These are phyloP conservation scores for Nepenthes alata DNA, from an alignment of 179 eudicot species.

Conservation along the genomic window DNA sequence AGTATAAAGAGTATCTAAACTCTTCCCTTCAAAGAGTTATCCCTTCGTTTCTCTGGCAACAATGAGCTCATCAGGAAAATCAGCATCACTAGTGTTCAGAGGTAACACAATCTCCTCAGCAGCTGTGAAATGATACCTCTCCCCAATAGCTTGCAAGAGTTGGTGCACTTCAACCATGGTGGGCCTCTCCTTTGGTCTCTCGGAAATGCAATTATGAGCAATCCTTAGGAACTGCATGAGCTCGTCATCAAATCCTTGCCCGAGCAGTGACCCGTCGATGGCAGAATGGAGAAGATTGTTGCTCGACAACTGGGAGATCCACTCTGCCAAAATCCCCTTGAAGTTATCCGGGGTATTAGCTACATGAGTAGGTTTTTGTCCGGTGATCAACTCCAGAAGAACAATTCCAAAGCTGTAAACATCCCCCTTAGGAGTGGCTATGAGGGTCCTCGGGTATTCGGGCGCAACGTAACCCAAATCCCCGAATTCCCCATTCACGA, in stretches of 20 bases:
- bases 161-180: conserved; percentile 79
- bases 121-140: conserved; percentile 57
- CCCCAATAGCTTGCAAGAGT: conserved; percentile 62
- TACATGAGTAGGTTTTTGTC: conserved; percentile 53
- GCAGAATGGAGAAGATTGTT: conserved; percentile 35
- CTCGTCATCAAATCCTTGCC: conserved; percentile 45
- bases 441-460: conserved; percentile 58
- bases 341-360: conserved; percentile 52
- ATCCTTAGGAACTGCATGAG: conserved; percentile 57
- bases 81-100: conserved; percentile 19
- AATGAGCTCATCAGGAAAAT: conserved; percentile 36
- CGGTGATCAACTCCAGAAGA: conserved; percentile 66
- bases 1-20: neutral
- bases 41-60: conserved; percentile 27
- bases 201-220: conserved; percentile 56
- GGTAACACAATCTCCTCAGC: conserved; percentile 56
- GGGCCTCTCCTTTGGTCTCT: conserved; percentile 64
- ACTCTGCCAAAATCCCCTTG: conserved; percentile 70
- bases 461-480: conserved; percentile 90
- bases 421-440: conserved; percentile 85
- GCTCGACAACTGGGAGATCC: conserved; percentile 38
- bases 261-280: conserved; percentile 35
- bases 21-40: neutral
- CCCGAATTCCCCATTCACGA: conserved; percentile 85
- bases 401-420: conserved; percentile 81